Conservation (phyloP, 306 rosid genomes). For the Cucurbita ficifolia region DNA sequence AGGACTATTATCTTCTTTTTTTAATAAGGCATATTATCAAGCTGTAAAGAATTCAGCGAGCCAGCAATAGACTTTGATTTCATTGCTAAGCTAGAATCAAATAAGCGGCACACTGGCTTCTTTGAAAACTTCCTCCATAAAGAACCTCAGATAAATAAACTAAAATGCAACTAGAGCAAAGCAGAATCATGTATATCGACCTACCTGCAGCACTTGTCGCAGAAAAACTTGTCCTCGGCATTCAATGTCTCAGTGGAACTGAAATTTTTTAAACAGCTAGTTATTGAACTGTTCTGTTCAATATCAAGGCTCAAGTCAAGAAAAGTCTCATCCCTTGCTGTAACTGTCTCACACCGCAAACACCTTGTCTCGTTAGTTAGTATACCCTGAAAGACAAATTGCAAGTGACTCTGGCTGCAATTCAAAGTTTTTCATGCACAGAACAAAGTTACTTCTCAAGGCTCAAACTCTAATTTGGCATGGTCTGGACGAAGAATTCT, state of each 20-base stretch:
- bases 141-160: not conserved
- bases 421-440: not conserved
- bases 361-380: conserved; percentile 98
- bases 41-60: not conserved
- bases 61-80: not conserved
- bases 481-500: not conserved
- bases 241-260: conserved; percentile 96
- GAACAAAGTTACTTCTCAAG: not conserved
- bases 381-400: conserved; percentile 57
- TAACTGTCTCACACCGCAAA: conserved; percentile 93
- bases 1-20: too few relatives aligned
- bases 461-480: not conserved
- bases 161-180: not conserved
- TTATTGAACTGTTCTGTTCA: conserved; percentile 96
- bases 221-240: conserved; percentile 95
- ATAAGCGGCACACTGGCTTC: not conserved
- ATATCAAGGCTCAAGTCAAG: conserved; percentile 96
- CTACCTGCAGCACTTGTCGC: conserved; percentile 99
- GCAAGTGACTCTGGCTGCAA: not conserved
- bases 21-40: not conserved
- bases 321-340: conserved; percentile 97
- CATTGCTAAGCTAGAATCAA: not conserved
- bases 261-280: conserved; percentile 97
- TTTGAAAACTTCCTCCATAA: not conserved
- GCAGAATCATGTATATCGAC: not conserved